Conservation (phyloP, 2,329 filamentous ascomycete genomes). For the Cladosporium sphaerospermum region DNA sequence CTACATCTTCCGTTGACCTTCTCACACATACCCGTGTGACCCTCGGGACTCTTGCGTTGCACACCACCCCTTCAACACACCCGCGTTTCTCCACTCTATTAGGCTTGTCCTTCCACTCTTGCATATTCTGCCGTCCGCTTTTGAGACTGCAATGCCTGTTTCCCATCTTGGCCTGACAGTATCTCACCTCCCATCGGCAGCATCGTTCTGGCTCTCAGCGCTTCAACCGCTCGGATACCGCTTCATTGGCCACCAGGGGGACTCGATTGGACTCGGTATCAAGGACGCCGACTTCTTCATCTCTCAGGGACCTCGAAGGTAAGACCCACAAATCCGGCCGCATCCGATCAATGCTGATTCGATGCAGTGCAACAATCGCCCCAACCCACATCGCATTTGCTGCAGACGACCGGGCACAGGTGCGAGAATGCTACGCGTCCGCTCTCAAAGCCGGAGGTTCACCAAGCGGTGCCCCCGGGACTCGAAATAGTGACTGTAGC, state of each 20-base stretch:
- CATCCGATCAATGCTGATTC: not conserved
- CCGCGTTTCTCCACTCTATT: constrained; percentile 2
- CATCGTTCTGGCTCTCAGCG: constrained; percentile 76
- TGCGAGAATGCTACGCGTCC: constrained; percentile 65
- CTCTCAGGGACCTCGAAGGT: constrained; percentile 55
- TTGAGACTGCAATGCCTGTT: constrained; percentile 46
- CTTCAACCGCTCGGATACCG: constrained; percentile 71
- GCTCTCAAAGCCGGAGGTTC: constrained; percentile 60
- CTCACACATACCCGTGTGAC: constrained; percentile 1
- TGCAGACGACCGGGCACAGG: constrained; percentile 58
- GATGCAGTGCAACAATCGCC: constrained; percentile 21
- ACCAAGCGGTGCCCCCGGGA: constrained; percentile 51
- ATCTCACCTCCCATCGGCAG: constrained; percentile 68
- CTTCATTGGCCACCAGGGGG: constrained; percentile 58
- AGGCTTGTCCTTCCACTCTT: not conserved
- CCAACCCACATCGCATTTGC: constrained; percentile 51
- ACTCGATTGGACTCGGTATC: constrained; percentile 57
- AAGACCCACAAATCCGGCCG: constrained; percentile 22
- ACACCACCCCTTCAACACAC: constrained; percentile 1
- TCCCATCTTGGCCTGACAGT: constrained; percentile 62
- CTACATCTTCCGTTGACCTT: constrained; percentile 16
- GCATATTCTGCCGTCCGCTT: not conserved
- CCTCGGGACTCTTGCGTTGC: not conserved
- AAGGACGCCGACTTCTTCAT: constrained; percentile 59
- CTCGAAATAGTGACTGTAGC: constrained; percentile 48